Conservation (phyloP, 495 filamentous ascomycete species). For the Aspergillus heteromorphus region DNA sequence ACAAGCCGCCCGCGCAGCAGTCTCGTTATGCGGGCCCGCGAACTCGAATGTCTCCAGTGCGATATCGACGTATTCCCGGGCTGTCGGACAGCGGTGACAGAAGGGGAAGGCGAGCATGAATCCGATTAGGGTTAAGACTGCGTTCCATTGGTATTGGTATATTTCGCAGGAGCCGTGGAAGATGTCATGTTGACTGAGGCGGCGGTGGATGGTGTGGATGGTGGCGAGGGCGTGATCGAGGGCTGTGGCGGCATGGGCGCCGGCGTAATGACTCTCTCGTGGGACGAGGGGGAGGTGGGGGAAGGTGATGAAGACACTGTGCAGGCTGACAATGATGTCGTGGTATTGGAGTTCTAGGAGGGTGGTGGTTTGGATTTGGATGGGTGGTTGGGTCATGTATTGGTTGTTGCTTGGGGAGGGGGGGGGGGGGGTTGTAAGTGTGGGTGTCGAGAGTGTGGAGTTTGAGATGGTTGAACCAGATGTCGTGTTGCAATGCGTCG, state of each 20-base stretch:
- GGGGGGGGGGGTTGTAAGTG: too few species aligned
- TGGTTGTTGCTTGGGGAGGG: not conserved
- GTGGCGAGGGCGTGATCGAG: conserved; percentile 23
- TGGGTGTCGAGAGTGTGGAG: not conserved
- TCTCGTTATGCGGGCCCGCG: not conserved
- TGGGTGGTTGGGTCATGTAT: conserved; percentile 2
- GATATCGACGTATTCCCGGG: conserved; percentile 9
- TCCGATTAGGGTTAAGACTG: conserved; percentile 30
- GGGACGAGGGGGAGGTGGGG: conserved; percentile 16
- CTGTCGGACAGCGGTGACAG: conserved; percentile 33
- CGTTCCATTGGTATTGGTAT: conserved; percentile 31
- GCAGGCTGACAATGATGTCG: conserved; percentile 23
- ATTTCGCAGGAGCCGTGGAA: conserved; percentile 23
- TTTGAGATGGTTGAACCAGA: not conserved
- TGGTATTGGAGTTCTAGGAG: conserved; percentile 26
- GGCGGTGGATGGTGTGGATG: conserved; percentile 13
- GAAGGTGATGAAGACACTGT: conserved; percentile 26
- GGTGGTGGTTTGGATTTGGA: conserved; percentile 9
- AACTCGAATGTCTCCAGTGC: conserved; percentile 16
- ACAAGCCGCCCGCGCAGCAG: not conserved
- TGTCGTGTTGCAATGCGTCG: not conserved
- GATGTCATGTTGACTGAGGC: conserved; percentile 18
- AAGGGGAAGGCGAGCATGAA: conserved; percentile 50
- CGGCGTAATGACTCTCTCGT: conserved; percentile 13
- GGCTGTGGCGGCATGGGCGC: conserved; percentile 21